These are phyloP conservation scores for Crithidia mellificae DNA, from an alignment of 208 protist species.

Conservation along the genomic window DNA sequence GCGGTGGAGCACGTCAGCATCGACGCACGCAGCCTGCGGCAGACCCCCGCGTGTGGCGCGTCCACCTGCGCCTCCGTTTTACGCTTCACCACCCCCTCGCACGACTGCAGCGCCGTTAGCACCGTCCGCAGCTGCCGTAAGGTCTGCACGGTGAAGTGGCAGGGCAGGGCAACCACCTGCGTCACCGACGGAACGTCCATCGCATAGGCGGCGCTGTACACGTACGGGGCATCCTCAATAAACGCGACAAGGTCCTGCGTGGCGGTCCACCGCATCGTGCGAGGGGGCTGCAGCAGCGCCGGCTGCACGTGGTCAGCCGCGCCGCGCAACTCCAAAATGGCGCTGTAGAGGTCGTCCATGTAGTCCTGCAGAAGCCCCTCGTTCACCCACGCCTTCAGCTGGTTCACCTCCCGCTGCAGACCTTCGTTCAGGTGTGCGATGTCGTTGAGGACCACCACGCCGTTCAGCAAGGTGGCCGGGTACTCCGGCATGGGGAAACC, in stretches of 20 bases:
- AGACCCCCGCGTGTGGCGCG: slow-evolving; percentile 3
- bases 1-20: slow-evolving; percentile 10
- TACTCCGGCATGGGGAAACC: slow-evolving; percentile 21
- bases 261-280: slow-evolving; percentile 19
- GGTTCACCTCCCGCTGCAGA: slow-evolving; percentile 33
- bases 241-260: slow-evolving; percentile 16
- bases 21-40: slow-evolving; percentile 19
- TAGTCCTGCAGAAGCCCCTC: slow-evolving; percentile 34
- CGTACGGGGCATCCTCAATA: slow-evolving; percentile 29
- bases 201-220: slow-evolving; percentile 30
- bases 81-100: neutral
- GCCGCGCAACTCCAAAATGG: slow-evolving; percentile 43
- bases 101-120: slow-evolving; percentile 17
- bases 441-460: slow-evolving; percentile 20
- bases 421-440: neutral
- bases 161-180: slow-evolving; percentile 27
- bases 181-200: slow-evolving; percentile 31
- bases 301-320: slow-evolving; percentile 29
- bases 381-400: slow-evolving; percentile 33
- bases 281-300: slow-evolving; percentile 10
- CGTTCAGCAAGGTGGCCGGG: slow-evolving; percentile 55
- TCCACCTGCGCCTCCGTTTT: neutral
- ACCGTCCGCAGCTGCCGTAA: slow-evolving; percentile 30
- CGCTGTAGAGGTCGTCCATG: slow-evolving; percentile 48
- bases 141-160: slow-evolving; percentile 10